phyloP scores from a whole-genome alignment of 192 early-diverging fungal species.

The Linnemannia elongata region DNA sequence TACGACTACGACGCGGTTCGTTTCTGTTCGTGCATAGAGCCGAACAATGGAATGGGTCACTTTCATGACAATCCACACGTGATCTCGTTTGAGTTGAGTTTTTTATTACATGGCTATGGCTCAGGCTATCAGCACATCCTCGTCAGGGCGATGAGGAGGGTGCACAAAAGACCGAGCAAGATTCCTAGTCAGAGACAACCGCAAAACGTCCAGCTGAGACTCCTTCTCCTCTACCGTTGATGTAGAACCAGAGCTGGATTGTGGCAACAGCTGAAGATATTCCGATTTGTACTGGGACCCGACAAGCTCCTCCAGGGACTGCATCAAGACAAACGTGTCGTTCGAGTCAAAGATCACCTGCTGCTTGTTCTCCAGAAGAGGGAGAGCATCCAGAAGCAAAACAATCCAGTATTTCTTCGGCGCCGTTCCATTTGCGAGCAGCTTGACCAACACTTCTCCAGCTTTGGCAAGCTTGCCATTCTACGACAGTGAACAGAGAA shows the following conservation, averaged over 20 bases:
- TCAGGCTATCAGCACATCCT: neutral
- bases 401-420: constrained; percentile 65
- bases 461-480: constrained; percentile 43
- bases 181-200: constrained; percentile 42
- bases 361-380: constrained; percentile 69
- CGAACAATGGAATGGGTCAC: neutral
- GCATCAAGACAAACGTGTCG: constrained; percentile 76
- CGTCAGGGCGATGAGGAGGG: constrained; percentile 10
- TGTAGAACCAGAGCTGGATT: neutral
- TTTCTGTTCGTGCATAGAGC: neutral
- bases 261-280: constrained; percentile 45
- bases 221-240: constrained; percentile 32
- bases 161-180: constrained; percentile 44
- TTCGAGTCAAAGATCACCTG: constrained; percentile 66
- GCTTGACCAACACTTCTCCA: constrained; percentile 58
- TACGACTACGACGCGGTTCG: neutral
- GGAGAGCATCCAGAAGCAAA: constrained; percentile 71
- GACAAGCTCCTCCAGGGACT: constrained; percentile 69
- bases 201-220: constrained; percentile 26
- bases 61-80: neutral
- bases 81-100: neutral
- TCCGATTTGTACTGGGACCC: constrained; percentile 46
- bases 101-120: neutral
- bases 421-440: constrained; percentile 63
- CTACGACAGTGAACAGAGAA: constrained; percentile 11